Evolutionary conservation across 2,329 filamentous ascomycete species (phyloP).

Genomic region (Massarina eburnea): DNA sequence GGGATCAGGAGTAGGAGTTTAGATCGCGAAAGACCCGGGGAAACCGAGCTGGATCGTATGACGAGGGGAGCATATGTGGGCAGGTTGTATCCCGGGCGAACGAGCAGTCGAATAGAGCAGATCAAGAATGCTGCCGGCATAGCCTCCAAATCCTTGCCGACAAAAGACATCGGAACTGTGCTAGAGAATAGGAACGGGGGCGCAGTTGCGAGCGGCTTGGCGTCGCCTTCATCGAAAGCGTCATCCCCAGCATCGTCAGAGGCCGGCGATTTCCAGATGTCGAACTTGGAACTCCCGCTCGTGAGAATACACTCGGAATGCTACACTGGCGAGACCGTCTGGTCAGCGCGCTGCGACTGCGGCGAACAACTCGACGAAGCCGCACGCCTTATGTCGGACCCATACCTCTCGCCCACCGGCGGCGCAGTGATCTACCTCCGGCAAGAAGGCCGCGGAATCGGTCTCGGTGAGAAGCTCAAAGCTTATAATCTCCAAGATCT

Average conservation of each 20-base stretch:
- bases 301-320: constrained; percentile 97
- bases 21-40: constrained; percentile 70
- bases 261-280: constrained; percentile 24
- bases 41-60: constrained; percentile 89
- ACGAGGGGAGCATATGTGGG: constrained; percentile 92
- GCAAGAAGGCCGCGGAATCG: constrained; percentile 94
- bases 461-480: constrained; percentile 92
- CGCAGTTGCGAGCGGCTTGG: neutral
- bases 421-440: constrained; percentile 95
- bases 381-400: constrained; percentile 84
- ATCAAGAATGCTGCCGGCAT: constrained; percentile 43
- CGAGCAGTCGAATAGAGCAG: constrained; percentile 67
- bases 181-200: constrained; percentile 14
- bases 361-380: constrained; percentile 97
- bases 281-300: constrained; percentile 60
- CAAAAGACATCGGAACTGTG: constrained; percentile 5
- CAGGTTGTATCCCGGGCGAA: constrained; percentile 80
- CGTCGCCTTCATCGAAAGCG: too few species aligned
- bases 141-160: constrained; percentile 9
- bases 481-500: constrained; percentile 97
- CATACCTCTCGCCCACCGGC: constrained; percentile 59
- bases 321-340: constrained; percentile 97
- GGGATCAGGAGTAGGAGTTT: constrained; percentile 73
- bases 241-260: constrained; percentile 21
- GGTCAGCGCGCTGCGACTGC: constrained; percentile 97